Conservation (phyloP, 139 green algal species). For the Micromonas pusilla region DNA sequence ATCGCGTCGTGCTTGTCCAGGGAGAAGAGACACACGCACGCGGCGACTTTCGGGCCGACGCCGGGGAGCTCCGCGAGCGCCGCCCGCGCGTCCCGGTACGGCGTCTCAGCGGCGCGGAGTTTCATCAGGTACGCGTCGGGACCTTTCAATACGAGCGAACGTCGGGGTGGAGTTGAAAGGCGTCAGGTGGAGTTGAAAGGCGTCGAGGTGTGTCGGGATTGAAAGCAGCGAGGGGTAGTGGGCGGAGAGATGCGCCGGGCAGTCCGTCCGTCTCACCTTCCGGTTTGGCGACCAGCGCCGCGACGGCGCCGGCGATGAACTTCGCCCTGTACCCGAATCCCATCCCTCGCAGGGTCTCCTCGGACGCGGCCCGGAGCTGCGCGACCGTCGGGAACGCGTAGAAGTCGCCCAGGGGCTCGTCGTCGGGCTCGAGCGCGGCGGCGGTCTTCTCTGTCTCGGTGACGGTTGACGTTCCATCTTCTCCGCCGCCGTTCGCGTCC, state of each 20-base stretch:
- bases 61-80: slow-evolving; percentile 68
- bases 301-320: slow-evolving; percentile 65
- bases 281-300: slow-evolving; percentile 52
- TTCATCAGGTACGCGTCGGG: slow-evolving; percentile 57
- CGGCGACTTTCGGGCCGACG: slow-evolving; percentile 77
- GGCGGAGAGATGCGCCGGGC: too few species aligned
- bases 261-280: slow-evolving; percentile 41
- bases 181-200: too few species aligned
- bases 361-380: slow-evolving; percentile 64
- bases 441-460: too few species aligned
- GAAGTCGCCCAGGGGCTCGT: background rate
- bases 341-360: slow-evolving; percentile 63
- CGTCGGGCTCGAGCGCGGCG: too few species aligned
- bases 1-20: slow-evolving; percentile 83
- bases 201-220: too few species aligned
- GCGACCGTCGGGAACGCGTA: slow-evolving; percentile 77
- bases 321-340: slow-evolving; percentile 87
- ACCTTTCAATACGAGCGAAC: background rate
- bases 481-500: too few species aligned
- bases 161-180: too few species aligned
- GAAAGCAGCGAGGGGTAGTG: too few species aligned
- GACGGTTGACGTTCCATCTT: too few species aligned
- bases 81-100: slow-evolving; percentile 57
- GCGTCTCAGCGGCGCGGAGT: slow-evolving; percentile 33
- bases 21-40: slow-evolving; percentile 75